These are phyloP conservation scores for Dipteronia dyeriana DNA, from an alignment of 345 rosid species.

Conservation along the genomic window DNA sequence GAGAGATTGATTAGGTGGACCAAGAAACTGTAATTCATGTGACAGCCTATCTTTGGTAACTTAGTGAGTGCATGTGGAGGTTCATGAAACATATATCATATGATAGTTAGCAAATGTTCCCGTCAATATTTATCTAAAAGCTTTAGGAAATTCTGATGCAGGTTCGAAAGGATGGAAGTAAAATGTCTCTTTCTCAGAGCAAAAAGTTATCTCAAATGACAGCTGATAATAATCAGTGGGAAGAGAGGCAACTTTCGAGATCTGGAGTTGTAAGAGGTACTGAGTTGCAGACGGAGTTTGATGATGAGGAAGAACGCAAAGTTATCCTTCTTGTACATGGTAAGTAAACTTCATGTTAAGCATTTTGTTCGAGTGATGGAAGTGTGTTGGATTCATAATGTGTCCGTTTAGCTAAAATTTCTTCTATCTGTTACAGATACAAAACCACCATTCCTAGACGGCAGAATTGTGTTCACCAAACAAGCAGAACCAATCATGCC, in stretches of 20 bases:
- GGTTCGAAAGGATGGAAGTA: conserved; percentile 87
- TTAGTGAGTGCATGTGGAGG: background rate
- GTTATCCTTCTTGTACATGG: conserved; percentile 96
- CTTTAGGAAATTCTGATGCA: conserved; percentile 23
- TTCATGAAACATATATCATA: background rate
- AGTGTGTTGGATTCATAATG: background rate
- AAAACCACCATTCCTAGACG: conserved; percentile 99
- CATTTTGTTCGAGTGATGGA: conserved; percentile 17
- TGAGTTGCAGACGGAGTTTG: conserved; percentile 94
- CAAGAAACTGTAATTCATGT: background rate
- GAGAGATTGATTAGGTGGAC: conserved; percentile 5
- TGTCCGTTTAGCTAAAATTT: conserved; percentile 17
- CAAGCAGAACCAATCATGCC: conserved; percentile 99
- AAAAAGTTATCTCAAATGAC: conserved; percentile 88
- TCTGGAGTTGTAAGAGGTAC: conserved; percentile 99
- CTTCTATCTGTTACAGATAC: conserved; percentile 53
- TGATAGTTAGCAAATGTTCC: background rate
- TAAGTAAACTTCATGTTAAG: conserved; percentile 38
- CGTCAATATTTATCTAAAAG: background rate
- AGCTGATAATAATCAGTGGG: conserved; percentile 98
- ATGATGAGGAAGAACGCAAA: conserved; percentile 86
- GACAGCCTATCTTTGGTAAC: background rate
- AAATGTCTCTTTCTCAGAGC: conserved; percentile 94
- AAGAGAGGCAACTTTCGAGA: conserved; percentile 93
- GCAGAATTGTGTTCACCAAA: conserved; percentile 93